Conservation (phyloP, 768 basidiomycete genomes). For the Rubroboletus pulcherrimus region DNA sequence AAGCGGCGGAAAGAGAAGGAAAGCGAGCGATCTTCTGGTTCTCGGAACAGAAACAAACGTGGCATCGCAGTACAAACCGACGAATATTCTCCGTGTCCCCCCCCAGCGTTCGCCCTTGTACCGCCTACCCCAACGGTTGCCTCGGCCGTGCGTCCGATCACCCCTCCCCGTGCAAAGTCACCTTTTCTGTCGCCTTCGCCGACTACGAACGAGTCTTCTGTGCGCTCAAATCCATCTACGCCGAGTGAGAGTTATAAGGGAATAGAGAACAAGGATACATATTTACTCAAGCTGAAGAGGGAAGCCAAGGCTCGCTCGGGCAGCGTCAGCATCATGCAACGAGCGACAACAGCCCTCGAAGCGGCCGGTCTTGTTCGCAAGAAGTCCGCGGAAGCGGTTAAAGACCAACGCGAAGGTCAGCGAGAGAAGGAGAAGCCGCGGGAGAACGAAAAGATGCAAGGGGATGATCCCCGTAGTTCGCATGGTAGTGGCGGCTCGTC, state of each 20-base stretch:
- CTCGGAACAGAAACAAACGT: conserved; percentile 25
- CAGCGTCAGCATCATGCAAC: conserved; percentile 94
- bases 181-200: conserved; percentile 58
- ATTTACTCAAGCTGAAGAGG: conserved; percentile 46
- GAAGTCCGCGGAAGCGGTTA: conserved; percentile 72
- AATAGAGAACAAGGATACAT: conserved; percentile 47
- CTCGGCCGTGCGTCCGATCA: conserved; percentile 37
- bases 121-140: conserved; percentile 71
- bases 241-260: conserved; percentile 58
- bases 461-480: conserved; percentile 60
- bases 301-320: conserved; percentile 69
- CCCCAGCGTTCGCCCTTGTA: conserved; percentile 66
- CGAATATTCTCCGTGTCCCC: conserved; percentile 35
- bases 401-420: conserved; percentile 53
- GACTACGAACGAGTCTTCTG: conserved; percentile 45
- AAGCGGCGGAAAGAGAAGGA: conserved; percentile 32
- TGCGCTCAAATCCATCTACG: conserved; percentile 64
- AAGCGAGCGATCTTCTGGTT: conserved; percentile 15
- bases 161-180: conserved; percentile 50
- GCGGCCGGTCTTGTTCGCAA: conserved; percentile 82
- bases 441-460: conserved; percentile 40
- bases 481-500: conserved; percentile 57
- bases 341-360: conserved; percentile 87
- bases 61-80: conserved; percentile 44
- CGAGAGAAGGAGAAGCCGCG: conserved; percentile 40